phyloP scores from a whole-genome alignment of 352 stramenopile species.

The Blastocystis sp. region DNA sequence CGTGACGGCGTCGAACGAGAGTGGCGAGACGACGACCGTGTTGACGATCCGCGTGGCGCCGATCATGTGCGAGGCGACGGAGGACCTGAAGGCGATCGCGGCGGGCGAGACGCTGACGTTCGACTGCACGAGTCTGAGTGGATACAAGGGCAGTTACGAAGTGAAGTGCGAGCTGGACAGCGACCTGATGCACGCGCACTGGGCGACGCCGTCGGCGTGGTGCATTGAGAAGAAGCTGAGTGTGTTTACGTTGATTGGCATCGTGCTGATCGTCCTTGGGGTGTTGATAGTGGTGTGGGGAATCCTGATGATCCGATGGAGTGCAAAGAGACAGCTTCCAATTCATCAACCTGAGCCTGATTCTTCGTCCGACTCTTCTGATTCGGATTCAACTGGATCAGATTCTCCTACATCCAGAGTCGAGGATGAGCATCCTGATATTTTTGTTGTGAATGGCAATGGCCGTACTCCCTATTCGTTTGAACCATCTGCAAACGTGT shows the following conservation, averaged over 20 bases:
- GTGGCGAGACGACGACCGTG: not conserved
- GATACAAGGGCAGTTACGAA: constrained; percentile 23
- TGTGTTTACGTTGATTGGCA: constrained; percentile 39
- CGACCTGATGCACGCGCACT: not conserved
- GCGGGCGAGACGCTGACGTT: not conserved
- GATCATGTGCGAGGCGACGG: constrained; percentile 34
- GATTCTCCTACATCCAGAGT: too few species aligned
- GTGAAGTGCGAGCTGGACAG: not conserved
- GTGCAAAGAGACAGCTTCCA: not conserved
- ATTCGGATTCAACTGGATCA: too few species aligned
- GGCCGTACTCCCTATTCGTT: too few species aligned
- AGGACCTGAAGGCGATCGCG: not conserved
- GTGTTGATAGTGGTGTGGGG: constrained; percentile 6
- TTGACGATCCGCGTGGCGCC: not conserved
- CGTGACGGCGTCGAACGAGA: not conserved
- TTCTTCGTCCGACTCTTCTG: too few species aligned
- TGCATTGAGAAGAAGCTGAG: constrained; percentile 54
- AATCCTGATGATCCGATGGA: constrained; percentile 42
- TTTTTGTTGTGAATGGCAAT: too few species aligned
- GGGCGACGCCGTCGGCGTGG: not conserved
- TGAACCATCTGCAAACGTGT: too few species aligned
- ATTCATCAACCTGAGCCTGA: too few species aligned
- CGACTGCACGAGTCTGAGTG: not conserved
- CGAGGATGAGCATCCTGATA: too few species aligned
- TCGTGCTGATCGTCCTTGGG: constrained; percentile 38